These are phyloP conservation scores for Prunus dulcis DNA, from an alignment of 306 rosid genomes.

Conservation along the genomic window DNA sequence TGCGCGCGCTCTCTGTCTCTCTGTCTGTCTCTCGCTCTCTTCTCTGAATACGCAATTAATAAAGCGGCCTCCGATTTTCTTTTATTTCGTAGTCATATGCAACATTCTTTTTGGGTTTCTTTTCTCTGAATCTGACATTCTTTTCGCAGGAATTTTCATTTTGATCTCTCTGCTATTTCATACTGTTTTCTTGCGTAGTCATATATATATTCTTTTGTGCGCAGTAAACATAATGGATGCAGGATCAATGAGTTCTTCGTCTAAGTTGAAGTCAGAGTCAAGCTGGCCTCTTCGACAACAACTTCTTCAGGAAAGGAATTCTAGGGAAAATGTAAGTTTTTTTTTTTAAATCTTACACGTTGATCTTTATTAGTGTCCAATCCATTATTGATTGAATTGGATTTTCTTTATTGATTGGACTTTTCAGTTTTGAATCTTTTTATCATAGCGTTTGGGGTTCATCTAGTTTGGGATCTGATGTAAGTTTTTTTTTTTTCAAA, in stretches of 20 bases:
- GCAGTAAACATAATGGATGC: constrained; percentile 35
- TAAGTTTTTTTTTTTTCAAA: no score
- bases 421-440: no score
- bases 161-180: neutral
- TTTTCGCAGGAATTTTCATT: constrained; percentile 2
- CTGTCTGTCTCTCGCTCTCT: neutral
- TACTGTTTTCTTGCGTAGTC: neutral
- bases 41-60: neutral
- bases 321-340: constrained; percentile 29
- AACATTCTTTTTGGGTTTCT: neutral
- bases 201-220: constrained; percentile 7
- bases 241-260: constrained; percentile 36
- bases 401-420: neutral
- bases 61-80: neutral
- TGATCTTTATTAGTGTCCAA: neutral
- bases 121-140: neutral
- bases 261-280: constrained; percentile 17
- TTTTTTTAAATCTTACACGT: neutral
- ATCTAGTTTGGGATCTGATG: neutral
- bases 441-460: neutral
- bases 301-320: constrained; percentile 26
- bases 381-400: neutral
- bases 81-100: neutral
- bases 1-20: constrained; percentile 5
- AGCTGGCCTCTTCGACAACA: constrained; percentile 35